phyloP scores from a whole-genome alignment of 1,284 basidiomycete genomes.

The Ganoderma lingzhi region DNA sequence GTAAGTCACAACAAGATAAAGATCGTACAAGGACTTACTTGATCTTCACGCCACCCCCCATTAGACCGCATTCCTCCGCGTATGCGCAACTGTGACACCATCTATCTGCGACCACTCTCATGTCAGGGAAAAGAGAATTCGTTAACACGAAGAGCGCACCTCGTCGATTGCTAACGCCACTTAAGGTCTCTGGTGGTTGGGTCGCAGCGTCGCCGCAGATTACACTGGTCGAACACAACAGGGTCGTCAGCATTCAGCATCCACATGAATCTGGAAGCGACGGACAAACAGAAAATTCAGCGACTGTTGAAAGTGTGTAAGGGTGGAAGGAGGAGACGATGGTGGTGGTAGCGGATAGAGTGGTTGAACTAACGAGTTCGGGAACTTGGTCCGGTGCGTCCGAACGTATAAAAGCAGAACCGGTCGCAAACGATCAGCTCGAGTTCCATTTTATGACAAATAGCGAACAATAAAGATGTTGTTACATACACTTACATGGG shows the following conservation, averaged over 20 bases:
- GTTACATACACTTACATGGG: too few species aligned
- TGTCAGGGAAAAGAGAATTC: background rate
- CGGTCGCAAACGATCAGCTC: background rate
- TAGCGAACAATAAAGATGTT: background rate
- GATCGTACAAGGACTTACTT: too few species aligned
- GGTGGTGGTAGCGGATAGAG: background rate
- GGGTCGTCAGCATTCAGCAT: background rate
- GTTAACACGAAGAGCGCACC: background rate
- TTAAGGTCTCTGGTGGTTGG: background rate
- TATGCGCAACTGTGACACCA: background rate
- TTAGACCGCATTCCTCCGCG: too few species aligned
- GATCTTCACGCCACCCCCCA: too few species aligned
- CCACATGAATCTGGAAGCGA: background rate
- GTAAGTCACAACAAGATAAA: too few species aligned
- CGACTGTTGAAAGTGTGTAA: background rate
- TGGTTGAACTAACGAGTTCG: background rate
- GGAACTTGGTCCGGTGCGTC: background rate
- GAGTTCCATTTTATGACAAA: background rate
- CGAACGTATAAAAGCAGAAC: background rate
- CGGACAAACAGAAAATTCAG: background rate
- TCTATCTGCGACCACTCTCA: background rate
- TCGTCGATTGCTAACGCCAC: background rate
- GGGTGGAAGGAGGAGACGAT: background rate
- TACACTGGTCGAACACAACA: background rate
- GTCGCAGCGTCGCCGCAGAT: background rate